Evolutionary conservation across 768 basidiomycete genomes (phyloP).

Genomic region (Hygrophorus pudorinus): DNA sequence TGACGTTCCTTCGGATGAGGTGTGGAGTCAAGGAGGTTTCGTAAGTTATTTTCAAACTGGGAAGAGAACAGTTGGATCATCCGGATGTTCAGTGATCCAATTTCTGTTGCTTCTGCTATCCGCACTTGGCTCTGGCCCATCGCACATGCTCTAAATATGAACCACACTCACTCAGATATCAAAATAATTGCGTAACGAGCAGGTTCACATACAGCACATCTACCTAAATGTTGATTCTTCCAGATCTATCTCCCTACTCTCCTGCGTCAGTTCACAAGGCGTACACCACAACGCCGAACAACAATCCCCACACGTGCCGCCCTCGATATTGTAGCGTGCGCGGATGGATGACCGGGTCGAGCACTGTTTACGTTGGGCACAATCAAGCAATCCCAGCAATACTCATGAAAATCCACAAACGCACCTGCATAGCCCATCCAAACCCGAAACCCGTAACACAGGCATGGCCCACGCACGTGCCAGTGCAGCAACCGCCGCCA

Average conservation of each 20-base stretch:
- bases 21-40: too few species aligned
- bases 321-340: conserved; percentile 35
- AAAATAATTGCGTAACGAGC: too few species aligned
- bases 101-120: too few species aligned
- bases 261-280: conserved; percentile 40
- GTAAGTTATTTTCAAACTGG: too few species aligned
- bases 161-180: too few species aligned
- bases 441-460: conserved; percentile 21
- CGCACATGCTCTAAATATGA: too few species aligned
- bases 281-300: conserved; percentile 28
- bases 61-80: too few species aligned
- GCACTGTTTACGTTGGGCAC: conserved; percentile 13
- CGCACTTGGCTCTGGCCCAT: too few species aligned
- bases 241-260: conserved; percentile 33
- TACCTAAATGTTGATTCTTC: conserved; percentile 22
- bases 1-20: too few species aligned
- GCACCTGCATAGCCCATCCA: conserved; percentile 33
- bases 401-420: not conserved
- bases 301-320: conserved; percentile 31
- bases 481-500: conserved; percentile 21
- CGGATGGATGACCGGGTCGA: conserved; percentile 29
- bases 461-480: conserved; percentile 29
- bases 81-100: too few species aligned
- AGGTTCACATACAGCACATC: too few species aligned
- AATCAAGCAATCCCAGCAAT: not conserved